Conservation (phyloP, 768 basidiomycete genomes). For the Boletus edulis region DNA sequence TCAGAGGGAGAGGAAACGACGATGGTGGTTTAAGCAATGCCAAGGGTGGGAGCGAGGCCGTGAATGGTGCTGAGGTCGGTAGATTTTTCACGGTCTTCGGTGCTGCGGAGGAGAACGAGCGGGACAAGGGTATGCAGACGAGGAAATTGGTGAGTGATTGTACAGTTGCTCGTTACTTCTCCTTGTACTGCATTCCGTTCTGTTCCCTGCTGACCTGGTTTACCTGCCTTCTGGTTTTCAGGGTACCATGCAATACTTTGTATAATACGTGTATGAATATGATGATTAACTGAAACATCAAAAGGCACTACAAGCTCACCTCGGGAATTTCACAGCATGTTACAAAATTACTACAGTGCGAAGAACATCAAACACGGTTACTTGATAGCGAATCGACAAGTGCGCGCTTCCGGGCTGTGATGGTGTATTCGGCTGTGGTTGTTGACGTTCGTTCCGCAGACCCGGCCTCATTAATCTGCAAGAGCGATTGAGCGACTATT, state of each 20-base stretch:
- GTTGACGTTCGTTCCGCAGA: too few relatives aligned
- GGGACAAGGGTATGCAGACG: slow-evolving; percentile 76
- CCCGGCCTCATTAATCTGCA: too few relatives aligned
- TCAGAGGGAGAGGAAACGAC: slow-evolving; percentile 56
- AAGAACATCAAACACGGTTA: too few relatives aligned
- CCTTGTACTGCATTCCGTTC: neutral
- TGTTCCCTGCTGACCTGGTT: neutral
- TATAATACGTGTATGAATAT: slow-evolving; percentile 24
- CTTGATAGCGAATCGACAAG: too few relatives aligned
- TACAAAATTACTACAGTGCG: too few relatives aligned
- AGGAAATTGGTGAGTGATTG: slow-evolving; percentile 60
- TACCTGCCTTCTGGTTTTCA: slow-evolving; percentile 2
- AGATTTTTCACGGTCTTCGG: slow-evolving; percentile 80
- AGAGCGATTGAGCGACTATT: too few relatives aligned
- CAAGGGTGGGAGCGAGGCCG: neutral
- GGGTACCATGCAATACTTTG: slow-evolving; percentile 41
- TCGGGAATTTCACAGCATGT: neutral
- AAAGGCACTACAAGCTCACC: neutral
- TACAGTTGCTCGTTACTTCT: neutral
- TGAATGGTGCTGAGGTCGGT: slow-evolving; percentile 24
- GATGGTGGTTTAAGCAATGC: slow-evolving; percentile 12
- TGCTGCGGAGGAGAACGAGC: slow-evolving; percentile 86
- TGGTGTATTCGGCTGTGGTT: too few relatives aligned
- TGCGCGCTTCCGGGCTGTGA: too few relatives aligned
- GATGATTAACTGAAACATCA: neutral